Evolutionary conservation across 192 early-diverging fungal genomes (phyloP), one percentile per base, ranked within the genome.

Genomic region (Chytriomyces confervae): DNA sequence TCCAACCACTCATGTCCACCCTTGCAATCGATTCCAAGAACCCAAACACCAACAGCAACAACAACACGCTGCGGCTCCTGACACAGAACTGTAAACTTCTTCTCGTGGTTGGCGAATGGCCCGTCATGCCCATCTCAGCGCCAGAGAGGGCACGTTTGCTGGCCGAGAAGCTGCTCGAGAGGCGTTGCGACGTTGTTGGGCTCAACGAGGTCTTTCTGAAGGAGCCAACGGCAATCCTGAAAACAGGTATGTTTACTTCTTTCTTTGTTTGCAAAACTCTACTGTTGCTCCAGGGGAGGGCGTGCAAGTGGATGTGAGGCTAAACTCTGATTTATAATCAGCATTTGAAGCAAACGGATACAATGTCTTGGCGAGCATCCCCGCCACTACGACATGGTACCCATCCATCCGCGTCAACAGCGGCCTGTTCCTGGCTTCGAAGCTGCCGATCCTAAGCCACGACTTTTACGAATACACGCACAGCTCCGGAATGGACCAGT

Each of bases 31-130:
- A 23, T 11, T 24, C 27, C 20, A 64, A 18, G 27, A 64, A 18
- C 62, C 20, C 16, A 24, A 64, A 13, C n/a, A 24, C n/a, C 62
- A 64, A 16, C 18, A 10, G 9, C 9, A 27, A 64, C 62, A 10
- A 10, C 16, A 10, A 16, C 16, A 64, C 16, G n/a, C 62, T 64
- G n/a, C 16, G 62, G 9, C 16, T 64, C 62, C 62, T 64, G 27
- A 64, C 62, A 16, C 62, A 64, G 27, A 64, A 64, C 62, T 64
- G 62, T 27, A 64, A 64, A 64, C 62, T 64, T 27, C 62, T 64
- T 2, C 11, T 64, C 62, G 18, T 64, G n/a, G 62, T 64, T 9
- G 62, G 62, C 11, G 62, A 64, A 64, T 64, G 62, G 62, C 62
- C 62, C 62, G 62, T 64, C 18, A 64, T 64, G 62, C 18, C 18